Base-by-base conservation (phyloP, 2,329 filamentous ascomycete genomes). In the Fusarium hainanense region DNA sequence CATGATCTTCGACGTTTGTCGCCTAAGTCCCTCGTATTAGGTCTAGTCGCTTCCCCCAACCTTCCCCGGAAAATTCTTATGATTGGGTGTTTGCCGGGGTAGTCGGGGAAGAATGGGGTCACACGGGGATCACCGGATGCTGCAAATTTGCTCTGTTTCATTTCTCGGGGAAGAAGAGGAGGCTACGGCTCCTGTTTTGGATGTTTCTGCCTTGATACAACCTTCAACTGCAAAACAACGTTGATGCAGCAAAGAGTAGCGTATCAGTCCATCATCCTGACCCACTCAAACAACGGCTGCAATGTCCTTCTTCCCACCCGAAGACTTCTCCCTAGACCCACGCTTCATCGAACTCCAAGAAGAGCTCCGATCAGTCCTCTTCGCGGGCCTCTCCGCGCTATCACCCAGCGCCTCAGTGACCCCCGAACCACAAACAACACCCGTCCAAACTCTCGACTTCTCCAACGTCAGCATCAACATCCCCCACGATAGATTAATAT, bases 271-370 rank as follows among this genome's bases (percentile, higher is more conserved):
- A 28, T 28, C 11, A 12, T 28, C 11, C 27, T 28, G 27, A 28
- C 27, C 27, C 27, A 28, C 27, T 28, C 27, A 28, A 28, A 28
- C 27, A 28, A 28, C 27, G 27, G 27, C 27, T 28, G 27, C 27
- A 25, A 64, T 64, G 61, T 54, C 62, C 10, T 69, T 75, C 40
- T 74, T 75, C 21, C 68, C 73, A 9, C 62, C 72, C 2, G 77
- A 81, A 27, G 78, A 79, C 21, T 74, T 79, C 21, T 71, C 79
- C 5, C 65, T 72, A 21, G 76, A 84, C 51, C 82, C 82, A 4
- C 77, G 78, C 6, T 84, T 83, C 56, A 75, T 84, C 18, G 81
- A 83, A 27, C 80, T 82, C 1, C 81, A 84, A 58, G 80, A 83
- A 72, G 79, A 84, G 64, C 76, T 85, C 6, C 78, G 82, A 55